A percentile compares a stretch with the other conserved stretches of the same genome.
Evolutionary conservation across 139 green algal genomes (phyloP).

Genomic region (Tetraselmis striata): DNA sequence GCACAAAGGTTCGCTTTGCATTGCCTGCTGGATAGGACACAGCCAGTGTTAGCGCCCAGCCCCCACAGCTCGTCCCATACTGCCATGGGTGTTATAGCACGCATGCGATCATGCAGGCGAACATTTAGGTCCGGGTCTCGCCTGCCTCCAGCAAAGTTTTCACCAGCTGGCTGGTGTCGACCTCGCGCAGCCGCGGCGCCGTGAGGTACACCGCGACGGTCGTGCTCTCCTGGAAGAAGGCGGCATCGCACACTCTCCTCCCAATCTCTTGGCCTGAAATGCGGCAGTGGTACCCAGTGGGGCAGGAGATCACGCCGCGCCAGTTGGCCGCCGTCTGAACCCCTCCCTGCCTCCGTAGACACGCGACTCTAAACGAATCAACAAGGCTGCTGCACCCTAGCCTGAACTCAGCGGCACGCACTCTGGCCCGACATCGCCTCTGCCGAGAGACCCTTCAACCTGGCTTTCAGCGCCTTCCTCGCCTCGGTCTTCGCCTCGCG

Average conservation of each 20-base stretch:
- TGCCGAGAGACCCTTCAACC: neutral
- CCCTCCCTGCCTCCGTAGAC: no score
- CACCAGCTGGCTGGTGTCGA: constrained; percentile 55
- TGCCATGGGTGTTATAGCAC: no score
- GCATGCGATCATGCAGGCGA: no score
- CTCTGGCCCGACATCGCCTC: neutral
- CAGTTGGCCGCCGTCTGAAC: neutral
- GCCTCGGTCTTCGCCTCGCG: neutral
- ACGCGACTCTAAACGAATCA: neutral
- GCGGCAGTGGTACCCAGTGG: neutral
- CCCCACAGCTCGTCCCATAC: no score
- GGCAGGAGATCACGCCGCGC: neutral
- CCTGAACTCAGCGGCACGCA: neutral
- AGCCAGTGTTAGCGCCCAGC: no score
- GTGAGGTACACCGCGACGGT: constrained; percentile 58
- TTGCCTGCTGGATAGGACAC: neutral
- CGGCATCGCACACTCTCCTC: constrained; percentile 24
- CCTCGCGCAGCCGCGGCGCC: constrained; percentile 54
- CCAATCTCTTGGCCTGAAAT: constrained; percentile 29
- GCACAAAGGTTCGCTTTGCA: constrained; percentile 56
- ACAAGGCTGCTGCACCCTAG: neutral
- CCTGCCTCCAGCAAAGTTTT: neutral
- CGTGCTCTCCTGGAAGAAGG: constrained; percentile 21
- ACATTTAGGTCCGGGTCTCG: no score
- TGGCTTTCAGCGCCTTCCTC: neutral